Percentiles rank a stretch among this genome's conserved stretches.
These are phyloP conservation scores for Candida anutae DNA, from an alignment of 1,139 yeast genomes.

Conservation along the genomic window DNA sequence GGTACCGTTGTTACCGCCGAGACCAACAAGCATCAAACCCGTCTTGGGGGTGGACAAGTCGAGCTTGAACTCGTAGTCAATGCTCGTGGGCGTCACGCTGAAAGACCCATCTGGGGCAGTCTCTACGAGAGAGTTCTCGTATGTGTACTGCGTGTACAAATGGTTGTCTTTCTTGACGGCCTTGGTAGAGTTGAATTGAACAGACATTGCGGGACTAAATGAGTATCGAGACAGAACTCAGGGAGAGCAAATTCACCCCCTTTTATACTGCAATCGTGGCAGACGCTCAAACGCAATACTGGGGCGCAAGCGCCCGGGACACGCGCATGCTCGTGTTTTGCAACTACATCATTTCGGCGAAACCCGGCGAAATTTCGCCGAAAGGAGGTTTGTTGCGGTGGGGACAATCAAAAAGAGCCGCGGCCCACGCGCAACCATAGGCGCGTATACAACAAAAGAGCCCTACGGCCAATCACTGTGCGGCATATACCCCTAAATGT, in stretches of 20 bases:
- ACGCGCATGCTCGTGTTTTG: neutral
- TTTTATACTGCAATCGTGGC: constrained; percentile 16
- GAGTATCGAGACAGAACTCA: constrained; percentile 1
- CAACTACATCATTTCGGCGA: neutral
- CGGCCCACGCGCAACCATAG: too few relatives aligned
- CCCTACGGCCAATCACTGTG: too few relatives aligned
- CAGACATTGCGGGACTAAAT: constrained; percentile 6
- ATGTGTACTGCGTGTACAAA: constrained; percentile 63
- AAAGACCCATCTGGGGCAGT: constrained; percentile 44
- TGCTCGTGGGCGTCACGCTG: constrained; percentile 62
- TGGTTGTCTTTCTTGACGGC: constrained; percentile 51
- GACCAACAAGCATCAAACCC: constrained; percentile 86
- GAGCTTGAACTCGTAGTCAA: constrained; percentile 79
- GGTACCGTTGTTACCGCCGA: constrained; percentile 96
- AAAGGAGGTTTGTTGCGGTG: too few relatives aligned
- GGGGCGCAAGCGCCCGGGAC: neutral
- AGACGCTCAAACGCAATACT: neutral
- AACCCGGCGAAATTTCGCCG: constrained; percentile 5
- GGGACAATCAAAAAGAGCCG: too few relatives aligned
- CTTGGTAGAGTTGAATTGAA: constrained; percentile 59
- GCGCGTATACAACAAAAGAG: too few relatives aligned
- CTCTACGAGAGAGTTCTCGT: constrained; percentile 58
- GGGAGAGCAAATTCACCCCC: constrained; percentile 6
- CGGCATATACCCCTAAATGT: too few relatives aligned
- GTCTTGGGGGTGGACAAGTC: constrained; percentile 78